Conservation (phyloP, 129 eudicot genomes). For the Dittrichia graveolens region DNA sequence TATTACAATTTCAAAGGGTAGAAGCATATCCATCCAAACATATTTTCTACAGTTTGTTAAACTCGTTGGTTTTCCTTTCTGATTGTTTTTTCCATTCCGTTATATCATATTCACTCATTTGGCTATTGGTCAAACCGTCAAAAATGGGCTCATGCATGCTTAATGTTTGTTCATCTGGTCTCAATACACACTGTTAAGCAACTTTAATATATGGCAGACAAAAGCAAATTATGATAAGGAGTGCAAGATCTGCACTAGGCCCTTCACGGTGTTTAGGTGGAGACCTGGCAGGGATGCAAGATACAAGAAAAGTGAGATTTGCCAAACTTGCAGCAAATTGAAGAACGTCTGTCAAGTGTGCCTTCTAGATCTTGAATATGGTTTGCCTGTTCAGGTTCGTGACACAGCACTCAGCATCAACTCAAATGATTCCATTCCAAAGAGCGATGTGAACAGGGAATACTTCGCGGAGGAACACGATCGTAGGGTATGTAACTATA, state of each 20-base stretch:
- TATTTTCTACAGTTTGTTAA: background rate
- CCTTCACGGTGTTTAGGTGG: constrained; percentile 96
- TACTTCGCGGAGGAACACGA: constrained; percentile 94
- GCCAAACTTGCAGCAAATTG: constrained; percentile 89
- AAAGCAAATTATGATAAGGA: constrained; percentile 89
- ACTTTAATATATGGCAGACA: constrained; percentile 47
- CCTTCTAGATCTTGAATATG: constrained; percentile 88
- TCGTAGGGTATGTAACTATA: constrained; percentile 65
- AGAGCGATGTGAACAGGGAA: constrained; percentile 90
- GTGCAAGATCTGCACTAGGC: constrained; percentile 92
- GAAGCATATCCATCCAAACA: background rate
- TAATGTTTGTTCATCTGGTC: constrained; percentile 1
- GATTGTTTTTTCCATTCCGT: background rate
- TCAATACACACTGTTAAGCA: constrained; percentile 7
- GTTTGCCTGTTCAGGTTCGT: constrained; percentile 92
- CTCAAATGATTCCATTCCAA: constrained; percentile 82
- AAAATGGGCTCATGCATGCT: background rate
- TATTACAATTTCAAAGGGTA: background rate
- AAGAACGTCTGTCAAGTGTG: constrained; percentile 95
- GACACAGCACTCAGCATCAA: constrained; percentile 85
- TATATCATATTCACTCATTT: background rate
- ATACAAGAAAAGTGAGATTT: constrained; percentile 81
- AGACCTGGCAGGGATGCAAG: constrained; percentile 95
- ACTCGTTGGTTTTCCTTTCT: background rate
- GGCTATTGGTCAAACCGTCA: background rate